phyloP scores from a whole-genome alignment of 2,329 filamentous ascomycete genomes.

The Alternaria gansuensis region DNA sequence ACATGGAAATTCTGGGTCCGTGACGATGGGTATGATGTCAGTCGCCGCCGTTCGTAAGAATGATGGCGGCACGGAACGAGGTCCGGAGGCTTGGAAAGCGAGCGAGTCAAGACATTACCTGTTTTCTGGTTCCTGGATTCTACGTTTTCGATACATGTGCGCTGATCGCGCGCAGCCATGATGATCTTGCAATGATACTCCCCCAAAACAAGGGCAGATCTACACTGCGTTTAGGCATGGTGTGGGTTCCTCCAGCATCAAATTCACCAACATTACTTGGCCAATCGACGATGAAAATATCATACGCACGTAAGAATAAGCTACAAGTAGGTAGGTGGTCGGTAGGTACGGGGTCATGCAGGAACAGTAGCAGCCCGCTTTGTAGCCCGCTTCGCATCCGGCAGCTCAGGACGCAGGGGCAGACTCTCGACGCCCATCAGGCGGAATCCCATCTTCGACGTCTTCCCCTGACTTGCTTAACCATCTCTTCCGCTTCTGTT shows the following conservation, averaged over 20 bases:
- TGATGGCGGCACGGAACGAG: constrained; percentile 22
- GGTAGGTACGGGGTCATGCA: constrained; percentile 19
- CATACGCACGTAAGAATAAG: constrained; percentile 5
- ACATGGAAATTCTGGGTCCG: constrained; percentile 17
- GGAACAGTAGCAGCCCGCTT: constrained; percentile 20
- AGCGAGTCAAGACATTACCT: constrained; percentile 17
- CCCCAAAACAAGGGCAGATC: constrained; percentile 2
- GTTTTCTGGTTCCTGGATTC: constrained; percentile 26
- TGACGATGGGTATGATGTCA: constrained; percentile 33
- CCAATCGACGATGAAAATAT: constrained; percentile 18
- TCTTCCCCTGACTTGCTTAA: constrained; percentile 48
- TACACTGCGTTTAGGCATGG: constrained; percentile 2
- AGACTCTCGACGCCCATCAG: constrained; percentile 38
- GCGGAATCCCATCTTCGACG: constrained; percentile 50
- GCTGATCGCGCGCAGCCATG: constrained; percentile 7
- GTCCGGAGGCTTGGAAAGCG: constrained; percentile 9
- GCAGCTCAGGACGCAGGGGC: constrained; percentile 19
- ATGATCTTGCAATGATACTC: constrained; percentile 22
- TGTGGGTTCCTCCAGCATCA: neutral
- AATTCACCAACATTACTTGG: neutral
- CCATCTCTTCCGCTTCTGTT: constrained; percentile 39
- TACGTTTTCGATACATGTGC: constrained; percentile 13
- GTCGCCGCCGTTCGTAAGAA: constrained; percentile 12
- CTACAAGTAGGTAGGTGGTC: constrained; percentile 1
- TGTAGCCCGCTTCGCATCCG: constrained; percentile 3